Evolutionary conservation across 2,329 filamentous ascomycete genomes (phyloP), one percentile per base, ranked within the genome.

Genomic region (Fusarium agapanthi): DNA sequence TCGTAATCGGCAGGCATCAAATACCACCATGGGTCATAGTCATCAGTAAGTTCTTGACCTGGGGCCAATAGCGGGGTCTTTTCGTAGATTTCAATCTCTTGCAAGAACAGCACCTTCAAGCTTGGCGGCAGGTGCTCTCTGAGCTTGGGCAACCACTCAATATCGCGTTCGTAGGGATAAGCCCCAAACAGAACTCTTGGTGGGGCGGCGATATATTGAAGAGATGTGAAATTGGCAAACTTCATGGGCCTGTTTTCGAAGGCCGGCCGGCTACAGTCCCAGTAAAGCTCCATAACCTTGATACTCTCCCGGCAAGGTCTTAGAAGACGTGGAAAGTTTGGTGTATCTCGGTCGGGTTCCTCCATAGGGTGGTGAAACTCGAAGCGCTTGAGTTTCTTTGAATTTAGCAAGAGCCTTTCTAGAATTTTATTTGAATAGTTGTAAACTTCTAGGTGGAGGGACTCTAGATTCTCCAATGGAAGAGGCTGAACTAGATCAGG

Each of bases 281-380:
- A 60, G 3, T 16, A 32, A 4, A 60, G 28, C 4, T 41, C 35
- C 5, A 60, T 20, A 0, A 41, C 6, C 9, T 55, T 41, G 11
- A 60, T 22, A 14, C 3, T 43, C 11, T 54, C n/a, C 13, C 7
- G n/a, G 5, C 47, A 60, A 4, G 47, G 28, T n/a, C 13, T 24
- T 5, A 60, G 15, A 10, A 60, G 20, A 2, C 24, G 18, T 14
- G 47, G 10, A 18, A 55, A 60, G 14, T 55, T 10, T 1, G 47
- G 28, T 0, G 9, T 26, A 9, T 28, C 12, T 9, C 14, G 18
- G 4, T 15, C 6, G 6, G 0, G 2, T 61, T 41, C 47, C 12
- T 22, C 3, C 6, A 34, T 8, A 2, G 12, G 24, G 12, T 61
- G 48, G 2, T 61, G 37, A 13, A 56, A 61, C 20, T 61, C 58